phyloP scores from a whole-genome alignment of 768 basidiomycete genomes.

The Kwoniella heveanensis region DNA sequence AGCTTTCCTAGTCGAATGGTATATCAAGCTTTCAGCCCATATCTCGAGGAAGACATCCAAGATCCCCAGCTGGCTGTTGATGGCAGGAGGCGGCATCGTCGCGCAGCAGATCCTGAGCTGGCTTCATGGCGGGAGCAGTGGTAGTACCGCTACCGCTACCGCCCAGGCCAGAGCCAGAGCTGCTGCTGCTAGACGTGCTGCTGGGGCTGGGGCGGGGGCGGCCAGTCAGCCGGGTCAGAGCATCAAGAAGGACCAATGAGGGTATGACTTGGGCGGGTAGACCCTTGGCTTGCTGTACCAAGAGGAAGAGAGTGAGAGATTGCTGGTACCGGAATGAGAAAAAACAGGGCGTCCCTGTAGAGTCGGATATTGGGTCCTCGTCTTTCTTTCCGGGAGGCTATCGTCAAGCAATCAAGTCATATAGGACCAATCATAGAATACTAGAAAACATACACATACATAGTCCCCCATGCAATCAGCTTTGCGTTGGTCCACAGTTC shows the following conservation, averaged over 20 bases:
- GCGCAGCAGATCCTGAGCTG: slow-evolving; percentile 18
- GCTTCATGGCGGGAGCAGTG: slow-evolving; percentile 6
- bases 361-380: too few relatives aligned
- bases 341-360: too few relatives aligned
- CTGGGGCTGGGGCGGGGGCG: background rate
- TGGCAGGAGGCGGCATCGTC: slow-evolving; percentile 7
- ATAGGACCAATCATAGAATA: too few relatives aligned
- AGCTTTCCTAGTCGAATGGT: slow-evolving; percentile 19
- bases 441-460: too few relatives aligned
- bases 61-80: slow-evolving; percentile 24
- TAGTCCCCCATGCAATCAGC: too few relatives aligned
- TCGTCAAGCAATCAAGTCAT: too few relatives aligned
- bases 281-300: too few relatives aligned
- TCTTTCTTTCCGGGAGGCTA: too few relatives aligned
- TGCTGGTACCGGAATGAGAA: too few relatives aligned
- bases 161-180: background rate
- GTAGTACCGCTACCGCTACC: background rate
- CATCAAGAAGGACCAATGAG: background rate
- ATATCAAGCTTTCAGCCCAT: slow-evolving; percentile 10
- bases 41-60: slow-evolving; percentile 4
- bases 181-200: background rate
- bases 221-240: background rate
- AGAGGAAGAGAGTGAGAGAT: too few relatives aligned
- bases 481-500: too few relatives aligned
- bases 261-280: too few relatives aligned